Percentiles rank a stretch among this genome's conserved stretches.
These are phyloP conservation scores for Lipomyces orientalis DNA, from an alignment of 805 yeast species.

Conservation along the genomic window DNA sequence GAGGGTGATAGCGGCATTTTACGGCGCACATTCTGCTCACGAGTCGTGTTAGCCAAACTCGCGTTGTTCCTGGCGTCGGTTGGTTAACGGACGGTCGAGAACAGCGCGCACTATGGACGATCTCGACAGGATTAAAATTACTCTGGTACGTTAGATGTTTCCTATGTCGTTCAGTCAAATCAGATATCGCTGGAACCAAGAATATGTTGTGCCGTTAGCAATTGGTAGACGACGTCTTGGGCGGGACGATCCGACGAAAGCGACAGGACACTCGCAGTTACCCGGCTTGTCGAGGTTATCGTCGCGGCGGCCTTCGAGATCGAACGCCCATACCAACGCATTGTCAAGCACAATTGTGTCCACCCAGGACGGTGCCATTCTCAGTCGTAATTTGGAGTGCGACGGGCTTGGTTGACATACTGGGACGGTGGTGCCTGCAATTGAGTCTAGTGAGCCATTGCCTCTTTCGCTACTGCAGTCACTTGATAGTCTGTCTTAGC, in stretches of 20 bases:
- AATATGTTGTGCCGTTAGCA: not conserved
- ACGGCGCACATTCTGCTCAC: not conserved
- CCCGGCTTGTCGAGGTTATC: not conserved
- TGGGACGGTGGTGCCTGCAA: not conserved
- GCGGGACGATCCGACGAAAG: not conserved
- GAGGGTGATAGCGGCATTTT: not conserved
- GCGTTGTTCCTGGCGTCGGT: not conserved
- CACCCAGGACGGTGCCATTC: not conserved
- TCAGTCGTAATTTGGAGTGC: not conserved
- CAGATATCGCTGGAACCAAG: not conserved
- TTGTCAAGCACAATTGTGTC: not conserved
- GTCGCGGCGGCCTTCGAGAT: not conserved
- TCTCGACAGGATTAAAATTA: constrained; percentile 62
- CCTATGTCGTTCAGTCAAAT: not conserved
- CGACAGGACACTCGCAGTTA: not conserved
- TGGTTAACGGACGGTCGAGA: not conserved
- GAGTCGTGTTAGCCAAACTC: not conserved
- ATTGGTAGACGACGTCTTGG: not conserved
- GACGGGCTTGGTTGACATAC: not conserved
- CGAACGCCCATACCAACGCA: not conserved
- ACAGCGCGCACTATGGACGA: constrained; percentile 8
- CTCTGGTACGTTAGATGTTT: constrained; percentile 49
- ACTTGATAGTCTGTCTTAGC: not conserved
- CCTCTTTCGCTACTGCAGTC: not conserved
- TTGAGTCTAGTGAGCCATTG: not conserved